Evolutionary conservation across 495 filamentous ascomycete genomes (phyloP).

Genomic region (Penicillium malachiteum): DNA sequence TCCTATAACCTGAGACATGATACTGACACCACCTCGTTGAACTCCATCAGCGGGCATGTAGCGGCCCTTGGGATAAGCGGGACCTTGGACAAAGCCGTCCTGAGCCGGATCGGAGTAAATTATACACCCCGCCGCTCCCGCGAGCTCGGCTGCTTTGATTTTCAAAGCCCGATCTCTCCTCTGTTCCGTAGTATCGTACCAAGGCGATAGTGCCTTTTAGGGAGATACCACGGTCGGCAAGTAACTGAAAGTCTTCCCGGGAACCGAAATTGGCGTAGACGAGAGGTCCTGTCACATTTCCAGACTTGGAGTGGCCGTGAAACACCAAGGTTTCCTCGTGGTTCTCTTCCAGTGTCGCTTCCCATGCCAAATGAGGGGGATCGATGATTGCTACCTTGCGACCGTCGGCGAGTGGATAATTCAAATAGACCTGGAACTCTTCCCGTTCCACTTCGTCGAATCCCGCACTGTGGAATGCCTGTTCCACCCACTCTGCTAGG

Average conservation of each 20-base stretch:
- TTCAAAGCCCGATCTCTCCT: slow-evolving; percentile 73
- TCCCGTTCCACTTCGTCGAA: slow-evolving; percentile 73
- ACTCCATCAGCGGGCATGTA: slow-evolving; percentile 79
- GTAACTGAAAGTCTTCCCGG: slow-evolving; percentile 71
- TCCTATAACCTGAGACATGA: slow-evolving; percentile 78
- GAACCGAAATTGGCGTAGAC: slow-evolving; percentile 94
- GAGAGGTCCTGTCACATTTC: slow-evolving; percentile 87
- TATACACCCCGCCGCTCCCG: slow-evolving; percentile 81
- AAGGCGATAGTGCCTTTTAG: slow-evolving; percentile 79
- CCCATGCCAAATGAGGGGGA: slow-evolving; percentile 67
- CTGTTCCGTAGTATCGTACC: slow-evolving; percentile 75
- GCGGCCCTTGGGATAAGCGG: slow-evolving; percentile 69
- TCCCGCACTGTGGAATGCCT: slow-evolving; percentile 63
- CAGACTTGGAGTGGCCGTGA: slow-evolving; percentile 85
- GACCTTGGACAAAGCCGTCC: slow-evolving; percentile 70
- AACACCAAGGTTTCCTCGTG: slow-evolving; percentile 69
- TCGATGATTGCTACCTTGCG: slow-evolving; percentile 80
- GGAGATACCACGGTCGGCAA: slow-evolving; percentile 69
- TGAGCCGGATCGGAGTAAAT: slow-evolving; percentile 88
- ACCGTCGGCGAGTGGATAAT: slow-evolving; percentile 78
- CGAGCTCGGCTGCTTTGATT: slow-evolving; percentile 83
- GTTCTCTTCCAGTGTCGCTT: slow-evolving; percentile 80
- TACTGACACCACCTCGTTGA: slow-evolving; percentile 76
- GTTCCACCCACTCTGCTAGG: slow-evolving; percentile 77
- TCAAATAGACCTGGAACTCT: slow-evolving; percentile 83